phyloP scores from a whole-genome alignment of 371 early-diverging fungal species.

The Phascolomyces articulosus region DNA sequence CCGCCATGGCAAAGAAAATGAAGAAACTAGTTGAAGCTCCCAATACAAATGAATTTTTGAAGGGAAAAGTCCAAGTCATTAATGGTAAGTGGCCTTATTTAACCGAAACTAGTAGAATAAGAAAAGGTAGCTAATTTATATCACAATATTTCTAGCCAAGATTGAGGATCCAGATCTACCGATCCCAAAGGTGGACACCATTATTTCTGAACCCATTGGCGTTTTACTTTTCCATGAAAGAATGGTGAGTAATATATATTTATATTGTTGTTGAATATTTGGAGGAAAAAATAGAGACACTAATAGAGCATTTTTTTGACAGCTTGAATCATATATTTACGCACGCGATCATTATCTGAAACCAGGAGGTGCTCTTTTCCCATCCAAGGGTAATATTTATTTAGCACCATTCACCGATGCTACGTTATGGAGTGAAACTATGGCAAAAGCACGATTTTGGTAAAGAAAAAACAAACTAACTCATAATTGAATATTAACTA shows the following conservation, averaged over 20 bases:
- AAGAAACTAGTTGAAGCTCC: constrained; percentile 74
- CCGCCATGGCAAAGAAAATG: constrained; percentile 93
- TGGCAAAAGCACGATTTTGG: constrained; percentile 90
- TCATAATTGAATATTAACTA: background rate
- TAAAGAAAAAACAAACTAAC: constrained; percentile 10
- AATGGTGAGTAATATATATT: constrained; percentile 58
- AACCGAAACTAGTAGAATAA: background rate
- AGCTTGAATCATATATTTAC: constrained; percentile 81
- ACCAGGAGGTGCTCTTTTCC: constrained; percentile 91
- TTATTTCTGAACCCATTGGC: constrained; percentile 96
- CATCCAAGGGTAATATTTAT: constrained; percentile 86
- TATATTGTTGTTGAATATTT: background rate
- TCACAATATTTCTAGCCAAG: too few species aligned
- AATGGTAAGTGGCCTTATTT: constrained; percentile 71
- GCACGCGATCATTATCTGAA: constrained; percentile 93
- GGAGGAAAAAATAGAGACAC: background rate
- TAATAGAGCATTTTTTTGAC: constrained; percentile 9
- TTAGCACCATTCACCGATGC: constrained; percentile 89
- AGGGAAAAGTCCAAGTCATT: constrained; percentile 81
- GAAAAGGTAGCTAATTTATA: too few species aligned
- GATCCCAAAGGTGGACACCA: constrained; percentile 86
- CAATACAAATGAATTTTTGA: constrained; percentile 76
- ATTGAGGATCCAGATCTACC: constrained; percentile 79
- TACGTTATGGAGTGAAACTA: constrained; percentile 89
- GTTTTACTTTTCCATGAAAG: constrained; percentile 95